Evolutionary conservation across 208 protist species (phyloP), one percentile per base, ranked within the genome.

Genomic region (Novymonas esmeraldas): DNA sequence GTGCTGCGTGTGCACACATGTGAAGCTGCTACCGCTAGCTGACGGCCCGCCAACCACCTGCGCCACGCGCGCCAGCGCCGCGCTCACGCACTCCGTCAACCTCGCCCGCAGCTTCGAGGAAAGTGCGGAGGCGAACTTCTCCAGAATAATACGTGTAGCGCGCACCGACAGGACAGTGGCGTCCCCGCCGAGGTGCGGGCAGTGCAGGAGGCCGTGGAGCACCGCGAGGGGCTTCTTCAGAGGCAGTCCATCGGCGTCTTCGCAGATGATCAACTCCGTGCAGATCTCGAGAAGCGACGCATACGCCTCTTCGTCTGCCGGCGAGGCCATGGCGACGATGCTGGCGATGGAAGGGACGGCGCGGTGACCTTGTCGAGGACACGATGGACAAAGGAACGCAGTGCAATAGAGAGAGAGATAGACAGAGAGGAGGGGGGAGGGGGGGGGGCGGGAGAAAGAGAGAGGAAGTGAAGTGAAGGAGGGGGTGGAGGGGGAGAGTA

Each of bases 101-200:
- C 65, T 64, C n/a, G 29, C 33, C 2, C 68, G 55, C 13, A 41
- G 33, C 52, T 70, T 71, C 0, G 39, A 44, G 16, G 38, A 31
- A 18, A 76, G 52, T 5, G 10, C 57, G 3, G 68, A 56, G 2
- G 54, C 54, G 34, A 89, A 92, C 65, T 89, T 92, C 44, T 93
- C 87, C 3, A 95, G 75, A 5, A 95, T 20, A 28, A 91, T 78
- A 13, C 76, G 82, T 20, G 93, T 45, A 0, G 86, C 84, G 3
- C 91, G 81, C 1, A 82, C 69, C 2, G 80, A 84, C 73, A 96
- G 84, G 6, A 92, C 87, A 11, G 76, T 69, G 10, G 93, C 77
- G 70, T 96, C 88, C 22, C 91, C 91, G 55, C 83, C 59, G 22
- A 63, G 74, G 34, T 44, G 28, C 20, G 44, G 65, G 18, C 59